Evolutionary conservation across 768 basidiomycete genomes (phyloP).

Genomic region (Trametes gibbosa): DNA sequence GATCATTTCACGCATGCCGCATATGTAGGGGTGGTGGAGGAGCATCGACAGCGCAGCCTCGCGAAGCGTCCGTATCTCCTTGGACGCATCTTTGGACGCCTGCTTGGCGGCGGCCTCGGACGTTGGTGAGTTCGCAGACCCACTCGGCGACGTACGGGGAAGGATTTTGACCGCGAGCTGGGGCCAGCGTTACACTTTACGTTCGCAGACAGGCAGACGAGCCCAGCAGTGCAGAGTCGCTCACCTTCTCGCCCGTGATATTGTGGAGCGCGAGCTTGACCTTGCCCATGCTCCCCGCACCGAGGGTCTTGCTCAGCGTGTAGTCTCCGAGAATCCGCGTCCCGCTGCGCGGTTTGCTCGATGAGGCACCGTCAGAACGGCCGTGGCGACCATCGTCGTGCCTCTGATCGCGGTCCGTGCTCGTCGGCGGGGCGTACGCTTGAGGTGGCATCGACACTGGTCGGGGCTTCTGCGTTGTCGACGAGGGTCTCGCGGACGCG

Average conservation of each 20-base stretch:
- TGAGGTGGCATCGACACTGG: slow-evolving; percentile 79
- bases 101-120: slow-evolving; percentile 69
- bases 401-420: slow-evolving; percentile 28
- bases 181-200: background rate
- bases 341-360: slow-evolving; percentile 30
- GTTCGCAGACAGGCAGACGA: background rate
- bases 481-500: slow-evolving; percentile 26
- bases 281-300: slow-evolving; percentile 98
- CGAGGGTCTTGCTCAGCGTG: slow-evolving; percentile 93
- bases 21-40: slow-evolving; percentile 97
- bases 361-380: slow-evolving; percentile 22
- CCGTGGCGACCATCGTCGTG: slow-evolving; percentile 17
- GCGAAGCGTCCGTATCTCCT: slow-evolving; percentile 93
- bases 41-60: slow-evolving; percentile 95
- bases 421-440: slow-evolving; percentile 32
- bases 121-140: slow-evolving; percentile 48
- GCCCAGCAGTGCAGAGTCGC: background rate
- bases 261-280: slow-evolving; percentile 95
- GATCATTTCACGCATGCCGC: slow-evolving; percentile 99
- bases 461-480: slow-evolving; percentile 42
- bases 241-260: slow-evolving; percentile 87
- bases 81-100: slow-evolving; percentile 85
- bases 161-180: slow-evolving; percentile 99
- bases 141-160: slow-evolving; percentile 72
- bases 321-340: slow-evolving; percentile 86